Percentiles rank a stretch among this genome's conserved stretches.
Conservation (phyloP, 306 rosid genomes). For the Glycine soja region DNA sequence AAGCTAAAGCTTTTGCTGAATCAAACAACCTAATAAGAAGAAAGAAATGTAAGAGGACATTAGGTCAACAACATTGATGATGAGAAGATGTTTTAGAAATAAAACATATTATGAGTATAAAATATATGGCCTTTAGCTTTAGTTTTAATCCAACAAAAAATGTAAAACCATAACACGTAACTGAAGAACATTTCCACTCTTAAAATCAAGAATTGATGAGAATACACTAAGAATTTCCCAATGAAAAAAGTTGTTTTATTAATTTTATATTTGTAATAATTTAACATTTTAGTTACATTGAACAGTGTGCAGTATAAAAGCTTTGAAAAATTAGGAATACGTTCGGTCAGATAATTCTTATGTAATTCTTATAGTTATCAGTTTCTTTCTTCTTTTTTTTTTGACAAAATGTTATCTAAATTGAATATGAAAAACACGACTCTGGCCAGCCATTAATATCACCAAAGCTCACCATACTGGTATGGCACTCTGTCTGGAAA, state of each 20-base stretch:
- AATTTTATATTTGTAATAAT: too few species aligned
- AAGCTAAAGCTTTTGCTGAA: constrained; percentile 92
- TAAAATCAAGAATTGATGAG: background rate
- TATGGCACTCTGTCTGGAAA: background rate
- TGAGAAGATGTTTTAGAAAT: constrained; percentile 1
- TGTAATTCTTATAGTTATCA: background rate
- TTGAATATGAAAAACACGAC: background rate
- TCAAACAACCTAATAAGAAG: constrained; percentile 71
- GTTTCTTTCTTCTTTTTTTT: background rate
- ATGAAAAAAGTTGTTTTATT: too few species aligned
- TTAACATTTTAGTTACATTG: too few species aligned
- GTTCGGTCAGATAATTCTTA: too few species aligned
- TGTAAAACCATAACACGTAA: background rate
- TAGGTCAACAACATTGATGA: constrained; percentile 19
- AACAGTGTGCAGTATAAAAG: too few species aligned
- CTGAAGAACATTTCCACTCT: constrained; percentile 13
- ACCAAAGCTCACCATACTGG: background rate
- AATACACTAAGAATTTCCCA: background rate
- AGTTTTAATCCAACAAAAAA: background rate
- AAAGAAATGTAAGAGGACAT: constrained; percentile 19
- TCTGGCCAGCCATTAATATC: background rate
- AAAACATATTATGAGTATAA: background rate
- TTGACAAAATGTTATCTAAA: background rate
- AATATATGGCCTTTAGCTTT: background rate
- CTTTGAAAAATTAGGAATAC: too few species aligned